Conservation (phyloP, 2,329 filamentous ascomycete genomes). For the Diplocarpon rosae region DNA sequence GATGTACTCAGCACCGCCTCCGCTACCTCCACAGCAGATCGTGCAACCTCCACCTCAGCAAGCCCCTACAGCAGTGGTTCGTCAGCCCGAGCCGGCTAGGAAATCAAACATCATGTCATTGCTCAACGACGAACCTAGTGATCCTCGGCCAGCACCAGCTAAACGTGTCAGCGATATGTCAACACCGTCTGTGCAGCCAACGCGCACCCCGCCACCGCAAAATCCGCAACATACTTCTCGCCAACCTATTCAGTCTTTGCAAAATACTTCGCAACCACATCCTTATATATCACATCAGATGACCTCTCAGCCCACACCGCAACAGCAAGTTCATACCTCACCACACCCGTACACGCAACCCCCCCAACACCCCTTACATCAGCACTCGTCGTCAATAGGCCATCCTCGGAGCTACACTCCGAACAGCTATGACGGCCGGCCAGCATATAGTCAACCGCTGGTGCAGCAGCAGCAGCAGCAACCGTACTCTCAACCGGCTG, state of each 20-base stretch:
- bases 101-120: constrained; percentile 53
- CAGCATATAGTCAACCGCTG: constrained; percentile 31
- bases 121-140: constrained; percentile 43
- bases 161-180: constrained; percentile 22
- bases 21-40: constrained; percentile 4
- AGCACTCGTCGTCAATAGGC: constrained; percentile 34
- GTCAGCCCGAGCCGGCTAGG: constrained; percentile 39
- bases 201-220: constrained; percentile 25
- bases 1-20: constrained; percentile 17
- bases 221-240: constrained; percentile 19
- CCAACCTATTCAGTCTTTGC: constrained; percentile 30
- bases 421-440: constrained; percentile 20
- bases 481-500: constrained; percentile 18
- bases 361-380: constrained; percentile 36
- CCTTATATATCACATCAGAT: constrained; percentile 34
- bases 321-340: constrained; percentile 29
- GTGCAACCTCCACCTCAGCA: constrained; percentile 11
- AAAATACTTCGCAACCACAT: constrained; percentile 26
- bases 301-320: constrained; percentile 35
- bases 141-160: constrained; percentile 28
- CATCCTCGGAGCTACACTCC: constrained; percentile 24
- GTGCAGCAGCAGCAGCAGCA: constrained; percentile 27
- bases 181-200: constrained; percentile 12
- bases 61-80: constrained; percentile 31
- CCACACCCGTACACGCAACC: constrained; percentile 37